A percentile compares a stretch with the other conserved stretches of the same genome.
phyloP scores from a whole-genome alignment of 2,329 filamentous ascomycete genomes.

The Mycocentrospora acerina region DNA sequence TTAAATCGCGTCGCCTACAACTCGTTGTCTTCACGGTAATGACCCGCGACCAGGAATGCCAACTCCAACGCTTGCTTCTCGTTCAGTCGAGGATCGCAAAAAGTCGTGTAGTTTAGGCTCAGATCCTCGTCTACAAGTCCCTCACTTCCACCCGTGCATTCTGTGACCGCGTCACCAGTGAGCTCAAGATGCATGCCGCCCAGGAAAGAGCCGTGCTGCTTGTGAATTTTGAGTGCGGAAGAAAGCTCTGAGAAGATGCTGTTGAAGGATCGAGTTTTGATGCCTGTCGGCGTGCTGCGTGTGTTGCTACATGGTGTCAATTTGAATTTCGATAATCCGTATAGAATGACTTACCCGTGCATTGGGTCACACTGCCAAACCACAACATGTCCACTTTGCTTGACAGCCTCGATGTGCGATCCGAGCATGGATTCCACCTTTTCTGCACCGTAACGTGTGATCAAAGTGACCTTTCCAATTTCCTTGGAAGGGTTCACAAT shows the following conservation, averaged over 20 bases:
- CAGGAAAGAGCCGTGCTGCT: conserved; percentile 78
- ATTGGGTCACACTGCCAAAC: conserved; percentile 99
- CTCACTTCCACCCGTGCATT: conserved; percentile 89
- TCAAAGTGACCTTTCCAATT: conserved; percentile 90
- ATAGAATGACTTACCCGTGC: conserved; percentile 65
- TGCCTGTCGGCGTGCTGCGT: conserved; percentile 66
- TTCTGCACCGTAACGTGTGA: conserved; percentile 86
- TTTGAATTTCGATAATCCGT: neutral
- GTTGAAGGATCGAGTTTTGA: conserved; percentile 91
- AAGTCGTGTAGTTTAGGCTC: conserved; percentile 88
- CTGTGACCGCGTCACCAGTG: conserved; percentile 93
- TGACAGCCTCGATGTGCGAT: conserved; percentile 83
- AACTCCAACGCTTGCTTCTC: conserved; percentile 97
- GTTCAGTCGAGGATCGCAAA: conserved; percentile 92
- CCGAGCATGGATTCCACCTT: conserved; percentile 77
- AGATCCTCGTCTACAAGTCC: conserved; percentile 85
- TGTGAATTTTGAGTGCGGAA: conserved; percentile 81
- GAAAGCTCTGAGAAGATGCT: conserved; percentile 87
- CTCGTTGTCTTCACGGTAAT: conserved; percentile 58
- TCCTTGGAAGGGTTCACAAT: conserved; percentile 81
- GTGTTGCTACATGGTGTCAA: conserved; percentile 52
- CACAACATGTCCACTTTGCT: conserved; percentile 72
- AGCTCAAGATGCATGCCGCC: conserved; percentile 94
- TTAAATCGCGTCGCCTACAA: conserved; percentile 5
- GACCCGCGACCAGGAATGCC: conserved; percentile 88